A percentile compares a stretch with the other conserved stretches of the same genome.
Evolutionary conservation across 495 filamentous ascomycete species (phyloP).

Genomic region (Tuber calosporum): DNA sequence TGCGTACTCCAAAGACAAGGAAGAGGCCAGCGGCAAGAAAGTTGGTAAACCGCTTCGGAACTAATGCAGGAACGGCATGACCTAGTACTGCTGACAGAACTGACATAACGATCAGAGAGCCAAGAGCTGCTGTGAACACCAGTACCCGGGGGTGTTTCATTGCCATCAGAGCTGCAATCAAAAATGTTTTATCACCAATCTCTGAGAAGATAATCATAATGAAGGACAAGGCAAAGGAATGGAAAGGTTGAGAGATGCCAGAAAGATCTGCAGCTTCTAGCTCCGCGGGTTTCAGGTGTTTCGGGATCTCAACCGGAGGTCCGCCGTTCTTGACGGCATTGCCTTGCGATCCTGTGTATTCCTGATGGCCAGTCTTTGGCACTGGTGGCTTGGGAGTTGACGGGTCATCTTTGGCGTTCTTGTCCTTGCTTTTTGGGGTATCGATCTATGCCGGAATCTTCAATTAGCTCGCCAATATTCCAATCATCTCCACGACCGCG

Average conservation of each 20-base stretch:
- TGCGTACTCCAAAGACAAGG: constrained; percentile 75
- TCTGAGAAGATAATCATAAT: constrained; percentile 98
- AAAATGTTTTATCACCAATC: constrained; percentile 96
- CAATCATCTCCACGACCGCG: neutral
- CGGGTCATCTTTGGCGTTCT: constrained; percentile 41
- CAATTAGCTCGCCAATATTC: constrained; percentile 1
- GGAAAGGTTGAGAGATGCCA: constrained; percentile 69
- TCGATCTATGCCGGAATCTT: constrained; percentile 13
- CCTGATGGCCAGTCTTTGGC: constrained; percentile 36
- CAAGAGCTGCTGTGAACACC: constrained; percentile 90
- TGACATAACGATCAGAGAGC: constrained; percentile 86
- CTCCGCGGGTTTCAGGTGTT: constrained; percentile 34
- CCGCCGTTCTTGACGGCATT: constrained; percentile 44
- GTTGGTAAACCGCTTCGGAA: constrained; percentile 80
- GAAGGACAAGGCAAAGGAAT: constrained; percentile 85
- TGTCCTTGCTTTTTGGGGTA: constrained; percentile 14
- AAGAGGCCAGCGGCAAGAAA: constrained; percentile 79
- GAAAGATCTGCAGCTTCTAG: constrained; percentile 47
- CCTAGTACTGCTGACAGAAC: constrained; percentile 93
- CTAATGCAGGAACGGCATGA: constrained; percentile 82
- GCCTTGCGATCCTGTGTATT: constrained; percentile 37
- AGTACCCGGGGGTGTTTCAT: constrained; percentile 93
- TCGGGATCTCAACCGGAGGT: constrained; percentile 46
- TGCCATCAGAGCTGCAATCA: constrained; percentile 95
- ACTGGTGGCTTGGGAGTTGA: constrained; percentile 20